Evolutionary conservation across 176 grass and related monocot genomes (phyloP), one percentile per base, ranked within the genome.

Genomic region (Cenchrus fungigraminus): DNA sequence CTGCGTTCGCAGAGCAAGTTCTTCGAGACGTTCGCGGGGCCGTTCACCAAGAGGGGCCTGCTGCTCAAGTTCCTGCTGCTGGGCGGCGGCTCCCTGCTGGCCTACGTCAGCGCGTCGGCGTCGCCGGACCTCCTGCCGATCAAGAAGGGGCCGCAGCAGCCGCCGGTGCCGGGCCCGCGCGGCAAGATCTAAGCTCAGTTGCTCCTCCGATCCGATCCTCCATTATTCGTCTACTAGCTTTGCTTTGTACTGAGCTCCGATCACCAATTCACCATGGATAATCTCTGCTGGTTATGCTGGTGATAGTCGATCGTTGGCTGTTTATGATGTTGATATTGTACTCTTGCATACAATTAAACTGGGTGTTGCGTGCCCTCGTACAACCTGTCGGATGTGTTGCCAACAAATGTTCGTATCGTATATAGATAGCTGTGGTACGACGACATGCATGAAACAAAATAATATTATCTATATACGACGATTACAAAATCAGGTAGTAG

Each of bases 141-240:
- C 90, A 96, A 96, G 97, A 97, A 97, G 90, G 97, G 97, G 13
- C 97, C 97, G 8, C 97, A 99, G 89, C 79, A 88, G 69, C 97
- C 97, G 5, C 97, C 97, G 29, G 52, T 78, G 65, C 62, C 45
- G 10, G 97, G 97, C 5, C 94, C 97, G 11, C 91, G 91, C 47
- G 97, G 60, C 91, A 99, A 99, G 91, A 96, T 97, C 87, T 97
- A 92, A 91, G 15, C 8, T 63, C 14, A 44, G 57, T 9, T 59
- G 57, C 2, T 59, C 6, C 55, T 40, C 37, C 37, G 37, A 40
- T 46, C 20, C 44, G n/a, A n/a, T 31, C 29, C 17, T 55, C 14
- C 37, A n/a, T n/a, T n/a, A 25, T n/a, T 68, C 28, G 15, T 12
- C 12, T 75, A 47, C n/a, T 73, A 43, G 43, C 68, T 29, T 58